Conservation (phyloP, 2,329 filamentous ascomycete genomes). For the Beauveria sp. region DNA sequence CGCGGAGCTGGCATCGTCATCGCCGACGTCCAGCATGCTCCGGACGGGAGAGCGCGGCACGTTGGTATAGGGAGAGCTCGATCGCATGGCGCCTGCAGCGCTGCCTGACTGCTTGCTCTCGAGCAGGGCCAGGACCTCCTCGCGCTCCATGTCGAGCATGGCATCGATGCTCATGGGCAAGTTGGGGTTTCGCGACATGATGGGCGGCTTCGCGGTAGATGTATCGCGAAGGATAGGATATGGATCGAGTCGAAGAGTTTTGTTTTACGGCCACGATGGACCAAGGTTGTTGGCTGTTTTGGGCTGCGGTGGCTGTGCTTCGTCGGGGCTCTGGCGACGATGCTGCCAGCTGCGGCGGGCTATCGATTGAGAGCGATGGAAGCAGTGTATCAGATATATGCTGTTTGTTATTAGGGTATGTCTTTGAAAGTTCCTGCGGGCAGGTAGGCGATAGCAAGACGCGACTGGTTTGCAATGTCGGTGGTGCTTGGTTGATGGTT, state of each 20-base stretch:
- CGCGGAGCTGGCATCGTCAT: slow-evolving; percentile 26
- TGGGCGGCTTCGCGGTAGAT: neutral
- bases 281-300: neutral
- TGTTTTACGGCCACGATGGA: neutral
- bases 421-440: neutral
- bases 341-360: neutral
- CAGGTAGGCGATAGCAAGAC: neutral
- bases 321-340: neutral
- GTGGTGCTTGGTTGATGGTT: neutral
- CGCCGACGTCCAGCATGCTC: slow-evolving; percentile 57
- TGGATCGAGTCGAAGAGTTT: neutral
- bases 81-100: slow-evolving; percentile 32
- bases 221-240: neutral
- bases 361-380: neutral
- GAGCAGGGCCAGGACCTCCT: slow-evolving; percentile 63
- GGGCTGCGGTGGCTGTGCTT: neutral
- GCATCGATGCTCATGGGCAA: slow-evolving; percentile 67
- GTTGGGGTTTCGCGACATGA: slow-evolving; percentile 26
- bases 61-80: slow-evolving; percentile 46
- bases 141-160: slow-evolving; percentile 68
- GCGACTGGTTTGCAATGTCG: neutral
- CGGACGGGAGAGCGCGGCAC: slow-evolving; percentile 59
- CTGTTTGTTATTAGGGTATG: neutral
- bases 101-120: slow-evolving; percentile 39
- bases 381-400: neutral